These are phyloP conservation scores for Acorus gramineus DNA, from an alignment of 106 monocot genomes.

Conservation along the genomic window DNA sequence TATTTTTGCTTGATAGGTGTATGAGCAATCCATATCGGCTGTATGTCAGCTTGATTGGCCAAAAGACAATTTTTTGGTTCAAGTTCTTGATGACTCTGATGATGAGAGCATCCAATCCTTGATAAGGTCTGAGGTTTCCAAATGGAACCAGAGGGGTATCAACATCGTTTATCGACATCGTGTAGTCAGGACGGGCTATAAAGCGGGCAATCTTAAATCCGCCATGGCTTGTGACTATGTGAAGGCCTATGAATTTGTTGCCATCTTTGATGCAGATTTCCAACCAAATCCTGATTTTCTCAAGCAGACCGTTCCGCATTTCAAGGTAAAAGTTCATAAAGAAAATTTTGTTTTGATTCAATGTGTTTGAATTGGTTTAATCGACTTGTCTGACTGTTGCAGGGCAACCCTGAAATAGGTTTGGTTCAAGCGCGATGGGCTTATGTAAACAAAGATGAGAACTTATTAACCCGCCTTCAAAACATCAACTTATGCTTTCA, in stretches of 20 bases:
- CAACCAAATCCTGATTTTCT: slow-evolving; percentile 46
- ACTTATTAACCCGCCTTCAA: slow-evolving; percentile 53
- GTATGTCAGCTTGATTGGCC: slow-evolving; percentile 48
- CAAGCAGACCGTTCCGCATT: slow-evolving; percentile 41
- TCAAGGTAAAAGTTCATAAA: slow-evolving; percentile 17
- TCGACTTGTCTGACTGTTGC: not conserved
- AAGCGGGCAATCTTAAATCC: slow-evolving; percentile 46
- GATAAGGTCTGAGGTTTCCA: slow-evolving; percentile 31
- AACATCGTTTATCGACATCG: slow-evolving; percentile 43
- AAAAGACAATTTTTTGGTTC: slow-evolving; percentile 25
- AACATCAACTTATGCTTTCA: slow-evolving; percentile 70
- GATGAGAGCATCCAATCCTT: slow-evolving; percentile 22
- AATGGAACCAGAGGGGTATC: slow-evolving; percentile 37
- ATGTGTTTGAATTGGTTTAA: not conserved
- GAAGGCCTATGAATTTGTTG: slow-evolving; percentile 39
- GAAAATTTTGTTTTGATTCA: not conserved
- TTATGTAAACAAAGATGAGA: slow-evolving; percentile 62
- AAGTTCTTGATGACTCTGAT: slow-evolving; percentile 45
- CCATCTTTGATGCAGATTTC: slow-evolving; percentile 51
- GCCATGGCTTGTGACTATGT: slow-evolving; percentile 46
- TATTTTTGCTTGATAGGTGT: slow-evolving; percentile 20
- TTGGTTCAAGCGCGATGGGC: slow-evolving; percentile 61
- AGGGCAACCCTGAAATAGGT: slow-evolving; percentile 60
- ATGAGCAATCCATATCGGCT: slow-evolving; percentile 39
- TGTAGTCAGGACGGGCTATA: slow-evolving; percentile 30